Percentiles rank a stretch among this genome's conserved stretches.
Evolutionary conservation across 1,284 basidiomycete species (phyloP).

Genomic region (Athelia psychrophila): DNA sequence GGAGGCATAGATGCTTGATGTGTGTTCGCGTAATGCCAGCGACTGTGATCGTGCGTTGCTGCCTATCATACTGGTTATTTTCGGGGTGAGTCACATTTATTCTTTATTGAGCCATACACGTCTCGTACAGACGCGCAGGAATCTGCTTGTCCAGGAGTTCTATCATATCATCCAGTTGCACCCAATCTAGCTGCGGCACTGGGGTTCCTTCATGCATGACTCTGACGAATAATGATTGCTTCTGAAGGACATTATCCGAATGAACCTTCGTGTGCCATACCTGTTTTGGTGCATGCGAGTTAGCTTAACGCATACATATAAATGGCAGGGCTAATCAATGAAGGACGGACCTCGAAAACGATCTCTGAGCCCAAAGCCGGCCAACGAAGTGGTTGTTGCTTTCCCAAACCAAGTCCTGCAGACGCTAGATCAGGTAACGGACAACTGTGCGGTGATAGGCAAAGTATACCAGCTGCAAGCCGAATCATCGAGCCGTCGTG

Average conservation of each 20-base stretch:
- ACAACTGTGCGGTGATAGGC: not conserved
- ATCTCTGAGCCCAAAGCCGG: conserved; percentile 51
- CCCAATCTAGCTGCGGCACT: conserved; percentile 37
- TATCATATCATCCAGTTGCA: conserved; percentile 35
- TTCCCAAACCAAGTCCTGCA: conserved; percentile 41
- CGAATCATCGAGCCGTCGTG: conserved; percentile 53
- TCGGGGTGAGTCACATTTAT: too few species aligned
- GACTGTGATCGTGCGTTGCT: too few species aligned
- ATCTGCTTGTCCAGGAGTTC: conserved; percentile 31
- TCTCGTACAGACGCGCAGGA: conserved; percentile 31
- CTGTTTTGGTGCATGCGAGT: conserved; percentile 25
- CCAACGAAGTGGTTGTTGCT: conserved; percentile 37
- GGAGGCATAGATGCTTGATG: too few species aligned
- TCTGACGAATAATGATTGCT: too few species aligned
- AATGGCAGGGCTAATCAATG: not conserved
- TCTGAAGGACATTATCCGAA: conserved; percentile 8
- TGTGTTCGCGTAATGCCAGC: too few species aligned
- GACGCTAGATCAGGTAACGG: conserved; percentile 5
- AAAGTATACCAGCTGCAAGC: conserved; percentile 28
- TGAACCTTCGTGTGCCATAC: conserved; percentile 33
- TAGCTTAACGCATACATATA: too few species aligned
- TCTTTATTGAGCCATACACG: not conserved
- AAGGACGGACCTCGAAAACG: conserved; percentile 41
- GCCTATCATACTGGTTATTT: too few species aligned
- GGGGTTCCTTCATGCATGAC: conserved; percentile 45